Conservation (phyloP, 352 stramenopile species). For the Phytophthora colocasiae region DNA sequence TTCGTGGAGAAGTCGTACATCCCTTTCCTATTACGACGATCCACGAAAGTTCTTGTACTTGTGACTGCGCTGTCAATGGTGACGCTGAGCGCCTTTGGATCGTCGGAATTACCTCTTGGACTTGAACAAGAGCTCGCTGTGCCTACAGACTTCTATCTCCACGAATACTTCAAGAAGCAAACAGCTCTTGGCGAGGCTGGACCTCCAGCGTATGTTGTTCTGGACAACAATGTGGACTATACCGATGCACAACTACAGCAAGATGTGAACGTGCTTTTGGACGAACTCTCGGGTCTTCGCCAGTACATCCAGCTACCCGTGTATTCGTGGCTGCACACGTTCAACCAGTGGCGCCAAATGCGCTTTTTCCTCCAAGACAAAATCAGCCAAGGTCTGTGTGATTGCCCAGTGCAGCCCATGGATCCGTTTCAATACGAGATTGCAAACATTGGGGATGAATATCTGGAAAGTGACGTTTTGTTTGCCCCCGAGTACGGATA, state of each 20-base stretch:
- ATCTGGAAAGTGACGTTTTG: conserved; percentile 19
- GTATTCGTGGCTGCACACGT: conserved; percentile 89
- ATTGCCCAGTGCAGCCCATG: conserved; percentile 82
- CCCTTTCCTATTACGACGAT: conserved; percentile 63
- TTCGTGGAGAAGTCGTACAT: conserved; percentile 77
- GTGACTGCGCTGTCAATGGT: conserved; percentile 40
- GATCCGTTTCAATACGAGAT: conserved; percentile 83
- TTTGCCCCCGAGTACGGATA: conserved; percentile 17
- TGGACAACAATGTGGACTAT: conserved; percentile 71
- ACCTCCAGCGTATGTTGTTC: conserved; percentile 87
- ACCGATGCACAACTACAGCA: conserved; percentile 61
- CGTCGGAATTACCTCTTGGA: conserved; percentile 74
- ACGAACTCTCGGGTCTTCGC: conserved; percentile 73
- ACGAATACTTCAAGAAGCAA: conserved; percentile 90
- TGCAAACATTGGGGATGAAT: conserved; percentile 23
- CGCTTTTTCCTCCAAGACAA: conserved; percentile 83
- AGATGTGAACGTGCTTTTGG: conserved; percentile 72
- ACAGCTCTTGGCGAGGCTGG: conserved; percentile 86
- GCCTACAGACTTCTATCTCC: conserved; percentile 89
- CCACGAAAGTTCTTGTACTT: conserved; percentile 71
- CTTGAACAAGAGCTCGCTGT: conserved; percentile 90
- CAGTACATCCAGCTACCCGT: conserved; percentile 86
- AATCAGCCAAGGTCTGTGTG: conserved; percentile 58
- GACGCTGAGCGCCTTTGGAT: conserved; percentile 62
- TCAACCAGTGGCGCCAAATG: conserved; percentile 90